Conservation (phyloP, 2,329 filamentous ascomycete genomes). For the Pochonia chlamydosporia region DNA sequence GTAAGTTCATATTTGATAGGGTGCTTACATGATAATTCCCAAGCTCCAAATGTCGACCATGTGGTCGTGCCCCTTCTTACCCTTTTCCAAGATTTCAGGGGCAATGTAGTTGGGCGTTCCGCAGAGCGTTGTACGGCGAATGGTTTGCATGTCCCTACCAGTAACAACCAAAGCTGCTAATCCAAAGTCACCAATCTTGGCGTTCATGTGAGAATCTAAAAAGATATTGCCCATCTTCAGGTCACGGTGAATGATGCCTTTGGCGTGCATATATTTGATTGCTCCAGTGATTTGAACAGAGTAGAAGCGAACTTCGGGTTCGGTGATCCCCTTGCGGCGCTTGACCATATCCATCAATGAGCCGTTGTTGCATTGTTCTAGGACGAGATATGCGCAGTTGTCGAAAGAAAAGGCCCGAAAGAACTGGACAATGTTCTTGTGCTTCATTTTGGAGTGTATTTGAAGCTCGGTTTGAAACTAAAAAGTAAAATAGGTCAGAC, state of each 20-base stretch:
- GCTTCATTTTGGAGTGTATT: slow-evolving; percentile 96
- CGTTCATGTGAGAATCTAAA: slow-evolving; percentile 88
- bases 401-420: slow-evolving; percentile 88
- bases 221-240: slow-evolving; percentile 98
- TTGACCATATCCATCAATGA: slow-evolving; percentile 98
- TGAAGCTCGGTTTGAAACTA: slow-evolving; percentile 80
- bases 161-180: slow-evolving; percentile 87
- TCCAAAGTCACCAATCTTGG: slow-evolving; percentile 97
- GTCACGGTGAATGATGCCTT: slow-evolving; percentile 94
- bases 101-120: slow-evolving; percentile 98
- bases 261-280: slow-evolving; percentile 95
- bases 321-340: slow-evolving; percentile 80
- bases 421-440: slow-evolving; percentile 94
- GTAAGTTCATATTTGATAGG: no score
- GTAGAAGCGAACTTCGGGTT: slow-evolving; percentile 91
- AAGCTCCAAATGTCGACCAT: slow-evolving; percentile 98
- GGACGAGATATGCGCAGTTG: slow-evolving; percentile 83
- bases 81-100: slow-evolving; percentile 91
- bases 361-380: slow-evolving; percentile 92
- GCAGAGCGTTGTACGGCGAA: slow-evolving; percentile 85
- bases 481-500: not conserved
- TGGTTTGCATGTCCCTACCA: slow-evolving; percentile 79
- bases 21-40: slow-evolving; percentile 79
- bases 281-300: slow-evolving; percentile 92
- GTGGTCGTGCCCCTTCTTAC: slow-evolving; percentile 90